Base-by-base conservation (phyloP, 2,329 filamentous ascomycete species). In the Ploettnerulaceae sp. region DNA sequence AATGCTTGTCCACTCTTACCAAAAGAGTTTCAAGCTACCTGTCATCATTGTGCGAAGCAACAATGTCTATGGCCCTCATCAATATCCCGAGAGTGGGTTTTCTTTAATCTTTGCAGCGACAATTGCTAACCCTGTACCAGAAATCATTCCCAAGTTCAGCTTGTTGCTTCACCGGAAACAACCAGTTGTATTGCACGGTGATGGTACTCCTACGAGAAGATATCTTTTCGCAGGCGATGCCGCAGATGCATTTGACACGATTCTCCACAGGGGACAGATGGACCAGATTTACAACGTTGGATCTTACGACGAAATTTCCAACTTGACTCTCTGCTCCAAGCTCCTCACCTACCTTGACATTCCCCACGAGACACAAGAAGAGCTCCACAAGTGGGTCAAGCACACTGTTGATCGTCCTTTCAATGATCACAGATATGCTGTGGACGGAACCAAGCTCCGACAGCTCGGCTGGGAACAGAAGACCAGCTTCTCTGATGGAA, bases 1-100 rank as follows among this genome's bases (percentile, higher is more conserved):
- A 69, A 89, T 89, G 85, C 73, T 88, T 60, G 85, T 91, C n/a
- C 82, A 85, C 64, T 87, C 86, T n/a, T 93, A 90, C 64, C 77
- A 83, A 62, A 89, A 86, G 69, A 87, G 82, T 66, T 90, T 89
- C 72, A 84, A 85, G 64, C 72, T 93, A 9, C 86, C 86, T 1
- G 79, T 81, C 41, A 87, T 91, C 54, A 86, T 90, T 57, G 83
- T 90, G 21, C 76, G 86, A 39, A 84, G 84, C 63, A 91, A 91
- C 70, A 91, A 93, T 59, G 85, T 91, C 22, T 93, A 90, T 60
- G 87, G 87, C 0, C 87, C 87, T 17, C 85, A 90, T 62, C 86
- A 91, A 63, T 89, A 84, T 63, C 86, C 86, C 0, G 86, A 90
- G 69, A 89, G 86, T 89, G 68, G 66, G 83, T 67, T 3, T 6